Conservation (phyloP, 805 yeast species). For the Dipodascus geniculatus region DNA sequence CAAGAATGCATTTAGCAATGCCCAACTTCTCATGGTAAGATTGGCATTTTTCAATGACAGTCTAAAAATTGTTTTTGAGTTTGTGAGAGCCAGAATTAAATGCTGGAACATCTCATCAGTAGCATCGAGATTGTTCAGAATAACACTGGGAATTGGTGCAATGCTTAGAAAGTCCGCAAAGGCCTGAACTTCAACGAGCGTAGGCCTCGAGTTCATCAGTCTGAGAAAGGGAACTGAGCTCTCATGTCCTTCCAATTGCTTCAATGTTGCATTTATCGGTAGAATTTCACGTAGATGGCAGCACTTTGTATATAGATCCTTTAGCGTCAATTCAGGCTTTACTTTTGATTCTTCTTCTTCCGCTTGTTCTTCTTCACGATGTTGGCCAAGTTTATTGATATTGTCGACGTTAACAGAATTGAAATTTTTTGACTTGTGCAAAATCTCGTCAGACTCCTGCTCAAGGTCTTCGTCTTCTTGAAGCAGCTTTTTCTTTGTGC, state of each 20-base stretch:
- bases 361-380: conserved; percentile 20
- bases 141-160: conserved; percentile 66
- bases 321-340: conserved; percentile 42
- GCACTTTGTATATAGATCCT: conserved; percentile 77
- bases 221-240: conserved; percentile 65
- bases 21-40: conserved; percentile 67
- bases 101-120: conserved; percentile 67
- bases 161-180: conserved; percentile 81
- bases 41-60: conserved; percentile 70
- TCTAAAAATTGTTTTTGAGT: conserved; percentile 56
- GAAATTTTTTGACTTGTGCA: conserved; percentile 1
- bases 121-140: conserved; percentile 68
- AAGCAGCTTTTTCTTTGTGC: neutral
- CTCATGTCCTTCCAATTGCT: conserved; percentile 66
- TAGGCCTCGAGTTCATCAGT: conserved; percentile 78
- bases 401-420: conserved; percentile 1
- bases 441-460: conserved; percentile 3
- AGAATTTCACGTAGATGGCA: conserved; percentile 85
- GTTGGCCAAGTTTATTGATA: neutral
- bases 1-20: conserved; percentile 61
- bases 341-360: conserved; percentile 19
- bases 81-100: conserved; percentile 56
- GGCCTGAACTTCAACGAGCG: conserved; percentile 75
- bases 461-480: neutral
- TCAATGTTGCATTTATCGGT: conserved; percentile 82